Evolutionary conservation across 768 basidiomycete genomes (phyloP).

Genomic region (Mycena maculata): DNA sequence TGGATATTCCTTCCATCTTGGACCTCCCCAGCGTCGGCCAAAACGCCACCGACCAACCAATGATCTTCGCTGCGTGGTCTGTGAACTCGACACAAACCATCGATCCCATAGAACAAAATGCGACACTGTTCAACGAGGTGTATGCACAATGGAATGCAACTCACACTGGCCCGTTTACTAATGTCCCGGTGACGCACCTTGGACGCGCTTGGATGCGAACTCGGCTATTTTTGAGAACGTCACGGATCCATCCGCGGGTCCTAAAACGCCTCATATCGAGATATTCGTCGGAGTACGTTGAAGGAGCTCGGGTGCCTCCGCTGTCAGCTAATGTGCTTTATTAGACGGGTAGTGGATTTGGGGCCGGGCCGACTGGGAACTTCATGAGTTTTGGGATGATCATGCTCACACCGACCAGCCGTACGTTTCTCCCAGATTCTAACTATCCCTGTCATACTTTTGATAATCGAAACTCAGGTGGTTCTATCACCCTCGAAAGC

Average conservation of each 20-base stretch:
- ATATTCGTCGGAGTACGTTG: conserved; percentile 16
- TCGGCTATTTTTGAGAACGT: conserved; percentile 21
- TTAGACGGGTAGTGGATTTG: conserved; percentile 13
- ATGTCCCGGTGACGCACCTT: conserved; percentile 34
- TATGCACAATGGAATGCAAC: conserved; percentile 38
- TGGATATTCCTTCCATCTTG: conserved; percentile 35
- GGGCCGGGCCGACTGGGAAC: not conserved
- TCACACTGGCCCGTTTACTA: conserved; percentile 40
- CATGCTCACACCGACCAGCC: conserved; percentile 14
- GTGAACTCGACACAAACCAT: conserved; percentile 36
- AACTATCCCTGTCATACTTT: not conserved
- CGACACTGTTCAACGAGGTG: conserved; percentile 27
- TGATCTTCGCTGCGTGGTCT: conserved; percentile 32
- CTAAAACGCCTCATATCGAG: conserved; percentile 40
- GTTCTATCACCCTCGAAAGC: conserved; percentile 41
- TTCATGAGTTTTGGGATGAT: conserved; percentile 4
- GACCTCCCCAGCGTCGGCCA: conserved; percentile 43
- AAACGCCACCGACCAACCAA: conserved; percentile 41
- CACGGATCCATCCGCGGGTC: conserved; percentile 40
- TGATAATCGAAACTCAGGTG: conserved; percentile 30
- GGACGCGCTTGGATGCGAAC: conserved; percentile 30
- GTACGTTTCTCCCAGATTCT: not conserved
- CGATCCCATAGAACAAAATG: conserved; percentile 30
- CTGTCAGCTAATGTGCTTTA: not conserved
- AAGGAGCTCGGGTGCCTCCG: not conserved